Base-by-base conservation (phyloP, 106 monocot species). In the Narthecium ossifragum region DNA sequence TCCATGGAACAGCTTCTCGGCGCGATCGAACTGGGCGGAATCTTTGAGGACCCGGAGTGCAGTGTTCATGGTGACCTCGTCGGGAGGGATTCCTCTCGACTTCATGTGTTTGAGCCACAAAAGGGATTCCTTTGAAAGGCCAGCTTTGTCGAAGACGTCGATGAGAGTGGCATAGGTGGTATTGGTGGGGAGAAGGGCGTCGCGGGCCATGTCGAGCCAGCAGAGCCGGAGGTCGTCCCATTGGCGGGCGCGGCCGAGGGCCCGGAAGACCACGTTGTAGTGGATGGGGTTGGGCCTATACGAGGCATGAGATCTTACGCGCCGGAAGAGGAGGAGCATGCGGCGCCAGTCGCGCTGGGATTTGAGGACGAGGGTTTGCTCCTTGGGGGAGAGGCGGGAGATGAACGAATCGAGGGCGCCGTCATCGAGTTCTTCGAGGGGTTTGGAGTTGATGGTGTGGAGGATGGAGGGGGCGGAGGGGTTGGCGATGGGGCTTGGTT, bases 271-370 rank as follows among this genome's bases (percentile, higher is more conserved):
- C 25, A 86, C 72, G 63, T 83, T 80, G 75, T 80, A 92, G 80
- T 92, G 92, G 65, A 92, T 83, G 41, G 83, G 55, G 56, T 86
- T 92, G 28, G 83, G 83, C 24, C 8, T 6, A 73, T 92, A 86
- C 50, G 48, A 48, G 7, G 23, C 13, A 4, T 47, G 60, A 14
- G 78, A 58, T 10, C 68, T 73, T 23, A 85, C 51, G 34, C 54
- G 59, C 43, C 39, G 49, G 80, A 86, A 80, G 34, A 92, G 51
- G 38, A 23, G 39, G 25, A 83, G 86, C 57, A 66, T 49, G 2
- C 55, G 68, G 20, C 61, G 57, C 80, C 75, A 84, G 61, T 75
- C 52, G 5, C 47, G 51, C 68, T 92, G 83, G 23, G 65, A 53
- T 51, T 75, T 75, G 61, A 92, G 83, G 39, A 80, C 38, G 9